phyloP scores from a whole-genome alignment of 2,329 filamentous ascomycete genomes.

The Ophiostoma sp. region DNA sequence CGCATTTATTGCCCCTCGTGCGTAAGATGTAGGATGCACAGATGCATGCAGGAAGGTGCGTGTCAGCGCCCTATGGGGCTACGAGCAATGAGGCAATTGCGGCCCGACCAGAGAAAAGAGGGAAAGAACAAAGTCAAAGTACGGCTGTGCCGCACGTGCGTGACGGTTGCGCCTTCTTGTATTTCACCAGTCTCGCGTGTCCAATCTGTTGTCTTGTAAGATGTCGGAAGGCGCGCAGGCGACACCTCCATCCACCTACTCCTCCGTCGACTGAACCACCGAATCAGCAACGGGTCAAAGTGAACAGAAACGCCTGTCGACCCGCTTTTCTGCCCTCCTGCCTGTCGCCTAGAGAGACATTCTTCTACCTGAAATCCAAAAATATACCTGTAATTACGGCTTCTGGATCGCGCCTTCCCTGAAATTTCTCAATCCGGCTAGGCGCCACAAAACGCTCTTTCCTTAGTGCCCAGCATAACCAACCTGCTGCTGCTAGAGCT shows the following conservation, averaged over 20 bases:
- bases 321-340: not conserved
- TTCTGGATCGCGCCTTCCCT: slow-evolving; percentile 6
- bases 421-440: not conserved
- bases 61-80: not conserved
- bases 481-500: not conserved
- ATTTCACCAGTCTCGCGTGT: not conserved
- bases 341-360: slow-evolving; percentile 1
- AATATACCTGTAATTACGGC: slow-evolving; percentile 12
- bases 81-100: not conserved
- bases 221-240: not conserved
- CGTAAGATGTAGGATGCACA: not conserved
- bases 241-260: not conserved
- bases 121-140: not conserved
- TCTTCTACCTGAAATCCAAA: slow-evolving; percentile 1
- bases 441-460: not conserved
- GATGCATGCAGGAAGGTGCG: not conserved
- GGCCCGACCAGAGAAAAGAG: not conserved
- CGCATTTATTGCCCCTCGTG: slow-evolving; percentile 3
- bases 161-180: not conserved
- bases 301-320: not conserved
- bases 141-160: not conserved
- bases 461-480: not conserved
- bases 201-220: not conserved
- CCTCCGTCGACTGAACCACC: not conserved
- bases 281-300: slow-evolving; percentile 1